These are phyloP conservation scores for Soucietia sequanensis DNA, from an alignment of 805 yeast species.

Conservation along the genomic window DNA sequence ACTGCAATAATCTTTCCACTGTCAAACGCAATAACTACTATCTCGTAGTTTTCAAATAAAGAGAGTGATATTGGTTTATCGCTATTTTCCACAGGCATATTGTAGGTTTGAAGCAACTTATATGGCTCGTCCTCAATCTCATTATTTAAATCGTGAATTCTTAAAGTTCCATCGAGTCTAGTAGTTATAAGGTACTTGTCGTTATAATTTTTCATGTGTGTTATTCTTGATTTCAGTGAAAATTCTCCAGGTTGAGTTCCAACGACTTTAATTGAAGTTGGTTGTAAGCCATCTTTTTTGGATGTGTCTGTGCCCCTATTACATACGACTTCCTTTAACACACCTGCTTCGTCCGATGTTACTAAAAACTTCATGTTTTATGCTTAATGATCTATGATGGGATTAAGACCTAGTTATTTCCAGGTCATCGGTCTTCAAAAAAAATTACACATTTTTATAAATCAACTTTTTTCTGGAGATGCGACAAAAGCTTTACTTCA, in stretches of 20 bases:
- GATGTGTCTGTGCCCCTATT: constrained; percentile 78
- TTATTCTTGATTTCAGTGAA: constrained; percentile 32
- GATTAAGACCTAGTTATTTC: too few relatives aligned
- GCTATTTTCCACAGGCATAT: constrained; percentile 18
- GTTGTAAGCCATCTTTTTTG: constrained; percentile 61
- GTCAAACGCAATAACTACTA: constrained; percentile 45
- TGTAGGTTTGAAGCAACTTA: constrained; percentile 29
- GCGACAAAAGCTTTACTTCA: too few relatives aligned
- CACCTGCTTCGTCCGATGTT: constrained; percentile 67
- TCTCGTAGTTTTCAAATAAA: constrained; percentile 24
- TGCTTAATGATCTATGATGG: too few relatives aligned
- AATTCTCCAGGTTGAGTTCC: constrained; percentile 27
- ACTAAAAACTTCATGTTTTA: constrained; percentile 58
- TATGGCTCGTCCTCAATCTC: constrained; percentile 36
- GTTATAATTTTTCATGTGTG: constrained; percentile 28
- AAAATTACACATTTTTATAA: too few relatives aligned
- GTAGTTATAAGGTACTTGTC: constrained; percentile 39
- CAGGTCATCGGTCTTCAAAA: too few relatives aligned
- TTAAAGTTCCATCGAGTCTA: constrained; percentile 43
- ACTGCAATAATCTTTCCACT: constrained; percentile 44
- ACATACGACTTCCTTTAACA: constrained; percentile 63
- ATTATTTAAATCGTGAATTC: constrained; percentile 33
- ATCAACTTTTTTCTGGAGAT: too few relatives aligned
- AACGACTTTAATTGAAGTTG: constrained; percentile 50
- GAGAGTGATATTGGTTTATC: constrained; percentile 34